A percentile compares a stretch with the other conserved stretches of the same genome.
Conservation (phyloP, 495 filamentous ascomycete species). For the Extremus antarcticus region DNA sequence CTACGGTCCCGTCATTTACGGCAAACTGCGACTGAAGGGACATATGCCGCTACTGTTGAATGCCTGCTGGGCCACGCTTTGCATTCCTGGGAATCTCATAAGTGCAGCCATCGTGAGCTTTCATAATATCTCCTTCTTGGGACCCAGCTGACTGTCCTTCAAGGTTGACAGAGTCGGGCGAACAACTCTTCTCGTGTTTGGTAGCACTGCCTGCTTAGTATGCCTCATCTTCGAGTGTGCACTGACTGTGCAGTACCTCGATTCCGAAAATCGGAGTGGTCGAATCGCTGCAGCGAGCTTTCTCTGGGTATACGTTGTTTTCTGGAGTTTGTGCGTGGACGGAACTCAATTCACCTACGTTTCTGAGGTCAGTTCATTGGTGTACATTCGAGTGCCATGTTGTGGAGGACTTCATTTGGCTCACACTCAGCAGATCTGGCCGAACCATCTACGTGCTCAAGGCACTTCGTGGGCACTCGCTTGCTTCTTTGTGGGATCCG, state of each 20-base stretch:
- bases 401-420: too few relatives aligned
- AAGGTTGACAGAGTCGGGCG: slow-evolving; percentile 38
- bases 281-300: not conserved
- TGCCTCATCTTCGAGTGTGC: slow-evolving; percentile 14
- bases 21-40: slow-evolving; percentile 34
- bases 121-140: too few relatives aligned
- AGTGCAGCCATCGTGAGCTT: slow-evolving; percentile 24
- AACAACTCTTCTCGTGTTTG: slow-evolving; percentile 38
- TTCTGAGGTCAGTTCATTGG: too few relatives aligned
- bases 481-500: not conserved
- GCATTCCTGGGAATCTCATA: slow-evolving; percentile 38
- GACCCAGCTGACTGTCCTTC: too few relatives aligned
- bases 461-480: not conserved
- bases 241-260: not conserved
- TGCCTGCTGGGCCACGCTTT: slow-evolving; percentile 39
- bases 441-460: not conserved
- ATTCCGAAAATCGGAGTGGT: not conserved
- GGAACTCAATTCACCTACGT: not conserved
- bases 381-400: too few relatives aligned
- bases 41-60: slow-evolving; percentile 37
- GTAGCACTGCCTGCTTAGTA: slow-evolving; percentile 30
- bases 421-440: not conserved
- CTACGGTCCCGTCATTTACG: slow-evolving; percentile 41
- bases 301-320: not conserved
- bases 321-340: not conserved